These are phyloP conservation scores for Betula pendula DNA, from an alignment of 306 rosid genomes.

Conservation along the genomic window DNA sequence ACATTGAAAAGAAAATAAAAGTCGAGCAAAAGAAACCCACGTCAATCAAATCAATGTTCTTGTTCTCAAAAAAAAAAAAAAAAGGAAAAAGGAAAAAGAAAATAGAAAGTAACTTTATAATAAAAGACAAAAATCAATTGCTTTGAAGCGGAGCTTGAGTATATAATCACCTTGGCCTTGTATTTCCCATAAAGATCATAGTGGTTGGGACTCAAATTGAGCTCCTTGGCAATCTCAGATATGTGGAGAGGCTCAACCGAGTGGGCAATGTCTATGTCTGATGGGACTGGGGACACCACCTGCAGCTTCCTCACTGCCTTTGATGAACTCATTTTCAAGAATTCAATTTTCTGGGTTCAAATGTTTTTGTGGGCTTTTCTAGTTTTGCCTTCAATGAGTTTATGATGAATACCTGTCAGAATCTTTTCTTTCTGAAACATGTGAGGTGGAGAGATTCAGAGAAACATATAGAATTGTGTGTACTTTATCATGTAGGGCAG, in stretches of 20 bases:
- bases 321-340: constrained; percentile 54
- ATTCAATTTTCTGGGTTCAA: not conserved
- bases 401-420: not conserved
- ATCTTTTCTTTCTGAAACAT: not conserved
- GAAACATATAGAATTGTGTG: not conserved
- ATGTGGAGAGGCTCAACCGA: constrained; percentile 82
- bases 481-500: not conserved
- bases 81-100: not conserved
- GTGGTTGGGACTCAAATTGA: constrained; percentile 69
- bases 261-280: constrained; percentile 90
- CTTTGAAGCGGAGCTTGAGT: not conserved
- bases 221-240: constrained; percentile 67
- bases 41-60: not conserved
- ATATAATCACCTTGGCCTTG: constrained; percentile 69
- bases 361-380: not conserved
- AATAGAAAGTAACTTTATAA: not conserved
- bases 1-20: not conserved
- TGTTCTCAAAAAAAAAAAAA: not conserved
- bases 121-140: not conserved
- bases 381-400: not conserved
- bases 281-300: constrained; percentile 89
- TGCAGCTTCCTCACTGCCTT: constrained; percentile 64
- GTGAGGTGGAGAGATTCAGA: not conserved
- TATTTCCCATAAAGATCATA: constrained; percentile 94
- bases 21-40: not conserved